A percentile compares a stretch with the other conserved stretches of the same genome.
Conservation (phyloP, 345 rosid genomes). For the Eucalyptus curtisii region DNA sequence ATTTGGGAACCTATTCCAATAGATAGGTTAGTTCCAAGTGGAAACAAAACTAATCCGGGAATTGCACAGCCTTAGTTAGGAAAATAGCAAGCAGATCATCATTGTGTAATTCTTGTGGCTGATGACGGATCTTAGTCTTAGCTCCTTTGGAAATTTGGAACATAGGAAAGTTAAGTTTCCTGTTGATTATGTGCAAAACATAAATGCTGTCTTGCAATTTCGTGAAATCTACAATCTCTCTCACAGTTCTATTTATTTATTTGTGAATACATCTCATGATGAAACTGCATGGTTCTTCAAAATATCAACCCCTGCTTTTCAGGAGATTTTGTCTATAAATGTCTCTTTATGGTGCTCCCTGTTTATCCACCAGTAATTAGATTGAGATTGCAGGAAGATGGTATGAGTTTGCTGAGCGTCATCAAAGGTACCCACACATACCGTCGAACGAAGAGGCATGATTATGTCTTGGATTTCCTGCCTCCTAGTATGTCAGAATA, state of each 20-base stretch:
- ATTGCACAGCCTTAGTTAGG: too few species aligned
- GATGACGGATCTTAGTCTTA: background rate
- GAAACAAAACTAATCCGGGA: too few species aligned
- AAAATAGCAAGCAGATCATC: background rate
- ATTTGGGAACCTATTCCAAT: background rate
- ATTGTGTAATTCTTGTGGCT: background rate
- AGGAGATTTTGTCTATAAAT: background rate
- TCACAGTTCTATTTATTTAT: background rate
- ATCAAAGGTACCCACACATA: slow-evolving; percentile 54
- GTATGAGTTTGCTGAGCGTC: slow-evolving; percentile 39
- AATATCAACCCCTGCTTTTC: background rate
- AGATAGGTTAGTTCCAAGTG: background rate
- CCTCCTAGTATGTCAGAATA: slow-evolving; percentile 51
- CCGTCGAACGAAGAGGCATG: slow-evolving; percentile 41
- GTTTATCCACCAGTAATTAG: background rate
- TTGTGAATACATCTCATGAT: background rate
- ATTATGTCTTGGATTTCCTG: slow-evolving; percentile 39
- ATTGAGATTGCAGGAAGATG: slow-evolving; percentile 43
- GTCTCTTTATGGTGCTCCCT: background rate
- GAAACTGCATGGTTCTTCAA: background rate
- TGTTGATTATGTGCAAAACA: background rate
- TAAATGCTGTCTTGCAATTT: background rate
- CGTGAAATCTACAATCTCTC: background rate
- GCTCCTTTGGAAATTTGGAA: background rate
- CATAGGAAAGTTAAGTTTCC: background rate